A percentile compares a stretch with the other conserved stretches of the same genome.
Conservation (phyloP, 192 early-diverging fungal genomes). For the Podochytrium sp. region DNA sequence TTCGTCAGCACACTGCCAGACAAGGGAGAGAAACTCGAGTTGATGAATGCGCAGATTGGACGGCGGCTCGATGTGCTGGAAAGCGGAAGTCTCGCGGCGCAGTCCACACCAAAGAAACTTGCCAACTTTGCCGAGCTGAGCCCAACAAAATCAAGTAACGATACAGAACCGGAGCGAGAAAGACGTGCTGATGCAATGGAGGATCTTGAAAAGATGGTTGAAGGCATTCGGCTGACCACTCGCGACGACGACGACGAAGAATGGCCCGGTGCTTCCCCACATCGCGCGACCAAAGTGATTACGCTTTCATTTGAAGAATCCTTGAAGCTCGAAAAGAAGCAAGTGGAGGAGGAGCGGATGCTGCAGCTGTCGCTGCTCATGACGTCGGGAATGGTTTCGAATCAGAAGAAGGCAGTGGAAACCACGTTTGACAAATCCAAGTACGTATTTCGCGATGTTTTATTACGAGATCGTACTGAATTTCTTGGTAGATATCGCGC, state of each 20-base stretch:
- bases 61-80: neutral
- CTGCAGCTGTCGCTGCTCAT: neutral
- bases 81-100: neutral
- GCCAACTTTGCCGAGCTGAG: neutral
- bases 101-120: neutral
- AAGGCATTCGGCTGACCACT: neutral
- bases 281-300: neutral
- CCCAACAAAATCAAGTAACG: neutral
- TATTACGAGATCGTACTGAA: neutral
- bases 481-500: neutral
- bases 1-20: neutral
- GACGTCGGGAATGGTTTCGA: neutral
- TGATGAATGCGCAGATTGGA: neutral
- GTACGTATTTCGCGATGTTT: neutral
- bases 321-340: neutral
- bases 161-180: too few relatives aligned
- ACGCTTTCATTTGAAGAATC: constrained; percentile 1
- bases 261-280: neutral
- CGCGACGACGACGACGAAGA: neutral
- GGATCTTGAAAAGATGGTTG: neutral
- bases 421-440: neutral
- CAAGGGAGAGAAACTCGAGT: neutral
- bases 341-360: neutral
- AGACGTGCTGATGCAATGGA: too few relatives aligned
- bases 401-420: neutral